A percentile compares a stretch with the other conserved stretches of the same genome.
phyloP scores from a whole-genome alignment of 768 basidiomycete species.

The Lactifluus rugatus region DNA sequence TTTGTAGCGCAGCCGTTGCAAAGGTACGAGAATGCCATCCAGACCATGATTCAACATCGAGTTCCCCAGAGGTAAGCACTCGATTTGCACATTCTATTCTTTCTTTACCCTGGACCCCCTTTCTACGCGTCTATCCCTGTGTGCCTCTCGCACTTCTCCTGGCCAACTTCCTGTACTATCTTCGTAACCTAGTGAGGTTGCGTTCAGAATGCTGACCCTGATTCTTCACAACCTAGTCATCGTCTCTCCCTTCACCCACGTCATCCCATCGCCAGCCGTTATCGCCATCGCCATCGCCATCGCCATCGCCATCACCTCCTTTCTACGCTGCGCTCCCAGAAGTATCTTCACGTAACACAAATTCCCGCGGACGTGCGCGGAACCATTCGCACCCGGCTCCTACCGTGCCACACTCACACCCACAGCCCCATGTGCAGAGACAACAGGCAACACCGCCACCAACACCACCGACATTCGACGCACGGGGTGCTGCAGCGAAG shows the following conservation, averaged over 20 bases:
- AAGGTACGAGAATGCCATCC: conserved; percentile 15
- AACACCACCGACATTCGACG: conserved; percentile 42
- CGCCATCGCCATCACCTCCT: conserved; percentile 20
- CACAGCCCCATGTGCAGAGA: background rate
- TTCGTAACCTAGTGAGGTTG: background rate
- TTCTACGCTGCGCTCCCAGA: conserved; percentile 1
- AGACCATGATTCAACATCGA: conserved; percentile 19
- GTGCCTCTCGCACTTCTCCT: background rate
- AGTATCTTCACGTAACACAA: conserved; percentile 1
- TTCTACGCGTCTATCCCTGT: background rate
- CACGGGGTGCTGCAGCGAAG: conserved; percentile 47
- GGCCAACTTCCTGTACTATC: background rate
- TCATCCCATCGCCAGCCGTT: conserved; percentile 13
- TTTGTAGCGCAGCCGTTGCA: conserved; percentile 27
- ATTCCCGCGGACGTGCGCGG: conserved; percentile 14
- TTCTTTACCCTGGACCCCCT: background rate
- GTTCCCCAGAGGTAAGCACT: conserved; percentile 15
- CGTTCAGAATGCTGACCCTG: background rate
- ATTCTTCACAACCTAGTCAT: conserved; percentile 1
- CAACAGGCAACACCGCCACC: conserved; percentile 23
- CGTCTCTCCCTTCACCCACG: conserved; percentile 11
- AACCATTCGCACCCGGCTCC: conserved; percentile 7
- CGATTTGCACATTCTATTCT: too few species aligned
- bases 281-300: conserved; percentile 18
- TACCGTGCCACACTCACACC: background rate